These are phyloP conservation scores for Stereocaulon alpinum DNA, from an alignment of 495 filamentous ascomycete species.

Conservation along the genomic window DNA sequence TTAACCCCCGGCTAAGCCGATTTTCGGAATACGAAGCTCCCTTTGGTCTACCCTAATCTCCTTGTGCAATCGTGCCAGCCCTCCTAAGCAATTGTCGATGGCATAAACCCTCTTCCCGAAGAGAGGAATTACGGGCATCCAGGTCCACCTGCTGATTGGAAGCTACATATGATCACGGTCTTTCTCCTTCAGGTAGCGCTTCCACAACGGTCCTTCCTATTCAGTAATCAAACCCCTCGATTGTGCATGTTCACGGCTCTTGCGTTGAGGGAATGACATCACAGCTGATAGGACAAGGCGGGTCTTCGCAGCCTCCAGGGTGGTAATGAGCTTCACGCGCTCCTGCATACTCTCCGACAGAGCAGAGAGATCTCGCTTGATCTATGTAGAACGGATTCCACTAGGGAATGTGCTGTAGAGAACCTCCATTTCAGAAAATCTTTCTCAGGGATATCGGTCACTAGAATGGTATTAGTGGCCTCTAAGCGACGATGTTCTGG, in stretches of 20 bases:
- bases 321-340: not conserved
- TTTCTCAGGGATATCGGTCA: slow-evolving; percentile 4
- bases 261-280: not conserved
- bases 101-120: not conserved
- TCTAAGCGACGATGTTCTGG: too few relatives aligned
- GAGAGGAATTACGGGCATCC: not conserved
- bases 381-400: not conserved
- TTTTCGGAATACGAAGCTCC: too few relatives aligned
- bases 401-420: not conserved
- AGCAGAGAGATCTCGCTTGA: slow-evolving; percentile 8
- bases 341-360: not conserved
- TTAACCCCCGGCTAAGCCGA: too few relatives aligned
- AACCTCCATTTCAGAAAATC: not conserved
- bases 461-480: not conserved
- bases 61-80: not conserved
- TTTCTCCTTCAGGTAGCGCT: not conserved
- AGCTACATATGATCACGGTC: slow-evolving; percentile 4
- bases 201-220: not conserved
- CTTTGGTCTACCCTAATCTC: not conserved
- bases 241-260: too few relatives aligned
- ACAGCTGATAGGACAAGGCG: not conserved
- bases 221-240: too few relatives aligned
- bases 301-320: slow-evolving; percentile 4
- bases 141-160: not conserved
- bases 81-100: not conserved